Percentiles rank a stretch among this genome's conserved stretches.
Evolutionary conservation across 495 filamentous ascomycete species (phyloP).

Genomic region (Penicillium coffeae): DNA sequence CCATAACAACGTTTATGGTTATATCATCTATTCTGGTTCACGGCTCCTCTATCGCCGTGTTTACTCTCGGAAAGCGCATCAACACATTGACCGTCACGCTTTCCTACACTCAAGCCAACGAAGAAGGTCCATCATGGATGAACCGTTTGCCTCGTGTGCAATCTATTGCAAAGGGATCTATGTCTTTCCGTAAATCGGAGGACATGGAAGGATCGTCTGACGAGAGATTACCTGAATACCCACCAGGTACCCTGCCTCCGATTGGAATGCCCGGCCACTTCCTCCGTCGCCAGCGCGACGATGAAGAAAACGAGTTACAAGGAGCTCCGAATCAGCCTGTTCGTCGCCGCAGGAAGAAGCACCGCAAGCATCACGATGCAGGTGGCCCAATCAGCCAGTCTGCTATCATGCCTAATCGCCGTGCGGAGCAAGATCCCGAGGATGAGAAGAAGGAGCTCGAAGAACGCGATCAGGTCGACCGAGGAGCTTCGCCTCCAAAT

Average conservation of each 20-base stretch:
- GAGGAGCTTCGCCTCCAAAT: constrained; percentile 26
- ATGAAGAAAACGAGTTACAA: constrained; percentile 55
- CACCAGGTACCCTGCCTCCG: constrained; percentile 76
- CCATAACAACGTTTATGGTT: constrained; percentile 90
- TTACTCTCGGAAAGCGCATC: constrained; percentile 96
- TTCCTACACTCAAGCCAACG: constrained; percentile 86
- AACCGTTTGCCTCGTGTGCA: constrained; percentile 83
- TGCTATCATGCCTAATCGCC: constrained; percentile 76
- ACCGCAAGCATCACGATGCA: constrained; percentile 67
- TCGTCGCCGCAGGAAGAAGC: constrained; percentile 40
- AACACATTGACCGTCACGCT: constrained; percentile 94
- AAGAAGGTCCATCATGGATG: constrained; percentile 93
- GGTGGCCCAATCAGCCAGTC: constrained; percentile 90
- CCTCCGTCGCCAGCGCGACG: constrained; percentile 74
- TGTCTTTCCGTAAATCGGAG: constrained; percentile 69
- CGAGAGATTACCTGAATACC: constrained; percentile 63
- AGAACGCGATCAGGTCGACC: constrained; percentile 33
- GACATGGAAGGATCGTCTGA: constrained; percentile 49
- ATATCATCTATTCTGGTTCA: constrained; percentile 94
- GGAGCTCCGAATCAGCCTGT: constrained; percentile 54
- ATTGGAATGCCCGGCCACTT: constrained; percentile 74
- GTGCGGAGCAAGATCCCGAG: constrained; percentile 22
- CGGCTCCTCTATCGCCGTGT: constrained; percentile 96
- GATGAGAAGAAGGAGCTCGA: constrained; percentile 35
- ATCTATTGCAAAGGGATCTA: constrained; percentile 75